A percentile compares a stretch with the other conserved stretches of the same genome.
These are phyloP conservation scores for Pyrenophora tritici-repentis DNA, from an alignment of 2,329 filamentous ascomycete genomes.

Conservation along the genomic window DNA sequence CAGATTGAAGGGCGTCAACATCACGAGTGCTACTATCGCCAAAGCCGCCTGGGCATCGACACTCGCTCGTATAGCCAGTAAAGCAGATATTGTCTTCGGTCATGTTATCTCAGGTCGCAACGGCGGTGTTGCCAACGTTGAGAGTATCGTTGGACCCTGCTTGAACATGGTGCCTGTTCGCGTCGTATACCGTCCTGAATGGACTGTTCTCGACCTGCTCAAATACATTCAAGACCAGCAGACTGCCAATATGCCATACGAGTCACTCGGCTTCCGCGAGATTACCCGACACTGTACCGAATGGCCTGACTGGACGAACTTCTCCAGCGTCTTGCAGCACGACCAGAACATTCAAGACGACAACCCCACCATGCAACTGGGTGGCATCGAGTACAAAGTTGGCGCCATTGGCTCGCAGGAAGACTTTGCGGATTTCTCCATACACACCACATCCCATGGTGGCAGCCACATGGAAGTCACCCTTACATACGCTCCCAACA, in stretches of 20 bases:
- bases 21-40: constrained; percentile 51
- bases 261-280: constrained; percentile 42
- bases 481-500: constrained; percentile 41
- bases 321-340: constrained; percentile 43
- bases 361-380: constrained; percentile 57
- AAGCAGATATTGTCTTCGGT: constrained; percentile 50
- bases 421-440: constrained; percentile 43
- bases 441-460: constrained; percentile 32
- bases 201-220: constrained; percentile 48
- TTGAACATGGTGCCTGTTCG: constrained; percentile 52
- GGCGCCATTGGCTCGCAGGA: constrained; percentile 38
- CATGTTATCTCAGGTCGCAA: constrained; percentile 51
- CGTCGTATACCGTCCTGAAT: constrained; percentile 39
- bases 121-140: constrained; percentile 42
- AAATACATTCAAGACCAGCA: constrained; percentile 52
- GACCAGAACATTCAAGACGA: constrained; percentile 38
- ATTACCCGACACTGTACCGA: constrained; percentile 44
- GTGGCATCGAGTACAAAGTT: constrained; percentile 35
- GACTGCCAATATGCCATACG: constrained; percentile 46
- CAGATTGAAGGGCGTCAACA: constrained; percentile 33
- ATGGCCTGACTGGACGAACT: constrained; percentile 46
- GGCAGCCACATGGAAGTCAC: constrained; percentile 34
- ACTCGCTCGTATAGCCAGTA: constrained; percentile 46
- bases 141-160: constrained; percentile 49
- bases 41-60: constrained; percentile 55